Evolutionary conservation across 768 basidiomycete genomes (phyloP).

Genomic region (Pisolithus marmoratus): DNA sequence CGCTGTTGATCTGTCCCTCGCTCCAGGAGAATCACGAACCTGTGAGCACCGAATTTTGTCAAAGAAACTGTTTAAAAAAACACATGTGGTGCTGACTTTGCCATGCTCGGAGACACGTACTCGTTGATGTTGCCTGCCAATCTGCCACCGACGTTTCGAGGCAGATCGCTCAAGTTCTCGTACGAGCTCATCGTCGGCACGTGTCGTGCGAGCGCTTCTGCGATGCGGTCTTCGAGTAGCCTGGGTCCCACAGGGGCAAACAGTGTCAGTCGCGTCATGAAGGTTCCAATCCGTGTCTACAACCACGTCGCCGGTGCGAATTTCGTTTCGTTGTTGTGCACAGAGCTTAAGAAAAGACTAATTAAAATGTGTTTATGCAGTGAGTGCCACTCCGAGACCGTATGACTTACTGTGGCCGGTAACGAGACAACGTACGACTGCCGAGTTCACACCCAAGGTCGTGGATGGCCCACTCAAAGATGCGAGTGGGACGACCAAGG

Average conservation of each 20-base stretch:
- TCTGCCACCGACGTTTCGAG: slow-evolving; percentile 87
- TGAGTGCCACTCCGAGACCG: slow-evolving; percentile 49
- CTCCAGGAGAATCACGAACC: slow-evolving; percentile 77
- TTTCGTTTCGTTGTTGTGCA: background rate
- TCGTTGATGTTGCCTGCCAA: slow-evolving; percentile 66
- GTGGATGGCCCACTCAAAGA: slow-evolving; percentile 14
- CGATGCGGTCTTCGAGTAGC: slow-evolving; percentile 24
- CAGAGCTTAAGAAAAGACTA: slow-evolving; percentile 3
- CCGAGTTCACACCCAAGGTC: slow-evolving; percentile 25
- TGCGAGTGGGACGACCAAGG: slow-evolving; percentile 2
- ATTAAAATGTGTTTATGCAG: slow-evolving; percentile 25
- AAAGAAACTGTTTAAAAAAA: background rate
- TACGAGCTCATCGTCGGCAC: slow-evolving; percentile 90
- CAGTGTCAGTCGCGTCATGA: slow-evolving; percentile 73
- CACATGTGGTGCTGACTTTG: background rate
- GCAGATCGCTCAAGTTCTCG: slow-evolving; percentile 76
- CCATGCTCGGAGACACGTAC: slow-evolving; percentile 61
- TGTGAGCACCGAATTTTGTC: slow-evolving; percentile 40
- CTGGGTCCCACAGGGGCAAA: slow-evolving; percentile 34
- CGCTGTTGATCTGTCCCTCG: slow-evolving; percentile 77
- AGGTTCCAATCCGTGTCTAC: slow-evolving; percentile 87
- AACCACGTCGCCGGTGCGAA: slow-evolving; percentile 74
- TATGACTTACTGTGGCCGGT: slow-evolving; percentile 88
- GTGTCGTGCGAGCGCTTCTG: slow-evolving; percentile 51
- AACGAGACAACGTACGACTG: slow-evolving; percentile 32